Evolutionary conservation across 768 basidiomycete species (phyloP), one percentile per base, ranked within the genome.

Genomic region (Lanmaoa pseudosensibilis): DNA sequence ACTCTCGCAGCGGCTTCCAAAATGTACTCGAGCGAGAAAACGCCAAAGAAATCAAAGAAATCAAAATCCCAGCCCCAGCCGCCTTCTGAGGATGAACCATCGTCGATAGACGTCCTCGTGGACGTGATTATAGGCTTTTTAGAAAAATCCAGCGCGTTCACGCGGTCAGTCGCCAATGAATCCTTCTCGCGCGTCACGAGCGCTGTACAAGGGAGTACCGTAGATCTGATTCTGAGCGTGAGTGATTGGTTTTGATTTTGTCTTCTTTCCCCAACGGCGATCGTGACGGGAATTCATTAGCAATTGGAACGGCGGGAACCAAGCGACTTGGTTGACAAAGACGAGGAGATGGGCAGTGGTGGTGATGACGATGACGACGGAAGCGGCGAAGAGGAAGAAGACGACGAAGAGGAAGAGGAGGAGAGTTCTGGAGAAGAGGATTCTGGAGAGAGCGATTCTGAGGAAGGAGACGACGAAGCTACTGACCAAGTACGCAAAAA

Each of bases 41-140:
- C 74, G 55, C 57, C 69, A 15, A 78, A 78, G 62, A 80, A 81
- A 60, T 59, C 69, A 18, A 76, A 74, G 57, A 78, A 77, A 59
- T 69, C 72, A 39, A 65, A 64, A 46, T 51, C 50, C 38, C 46
- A 57, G n/a, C 32, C 46, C 3, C 19, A 43, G 5, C 37, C 47
- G 12, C 46, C 46, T 11, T 63, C 44, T 41, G 65, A 49, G 57
- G 70, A 57, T 52, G 75, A 74, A 4, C 77, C 80, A 1, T 81
- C 82, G 46, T 86, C 94, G 1, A 83, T 95, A 52, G 94, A 97
- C 58, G 73, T 94, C 43, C 79, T 98, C 39, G 85, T 95, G 34
- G 94, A 98, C 67, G 80, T 82, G n/a, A 83, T 98, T 48, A 91
- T 99, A 46, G 92, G 92, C 7, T 88, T 91, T 66, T 74, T 99